A percentile compares a stretch with the other conserved stretches of the same genome.
Evolutionary conservation across 768 basidiomycete genomes (phyloP).

Genomic region (Boletus sp.): DNA sequence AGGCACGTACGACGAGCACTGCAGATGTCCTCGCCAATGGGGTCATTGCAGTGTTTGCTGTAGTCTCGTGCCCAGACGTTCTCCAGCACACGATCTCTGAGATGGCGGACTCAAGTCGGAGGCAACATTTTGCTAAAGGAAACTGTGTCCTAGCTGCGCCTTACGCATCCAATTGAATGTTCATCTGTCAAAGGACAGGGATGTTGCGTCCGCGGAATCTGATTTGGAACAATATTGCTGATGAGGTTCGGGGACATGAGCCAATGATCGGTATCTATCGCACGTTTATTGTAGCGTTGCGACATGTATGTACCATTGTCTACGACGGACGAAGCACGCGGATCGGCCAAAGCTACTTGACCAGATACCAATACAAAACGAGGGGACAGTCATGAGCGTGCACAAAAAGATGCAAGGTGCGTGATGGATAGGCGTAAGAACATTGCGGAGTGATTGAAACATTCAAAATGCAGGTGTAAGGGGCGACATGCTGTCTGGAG

Average conservation of each 20-base stretch:
- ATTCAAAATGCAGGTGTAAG: conserved; percentile 4
- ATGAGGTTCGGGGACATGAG: background rate
- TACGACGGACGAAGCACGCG: background rate
- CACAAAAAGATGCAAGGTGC: background rate
- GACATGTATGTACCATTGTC: background rate
- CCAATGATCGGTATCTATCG: background rate
- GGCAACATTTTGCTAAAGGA: too few species aligned
- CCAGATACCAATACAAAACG: conserved; percentile 15
- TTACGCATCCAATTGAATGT: too few species aligned
- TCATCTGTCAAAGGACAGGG: background rate
- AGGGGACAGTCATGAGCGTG: conserved; percentile 2
- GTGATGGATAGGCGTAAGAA: background rate
- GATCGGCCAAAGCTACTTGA: background rate
- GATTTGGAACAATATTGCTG: conserved; percentile 1
- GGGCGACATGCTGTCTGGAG: background rate
- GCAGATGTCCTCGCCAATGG: too few species aligned
- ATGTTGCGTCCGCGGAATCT: background rate
- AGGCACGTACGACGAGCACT: too few species aligned
- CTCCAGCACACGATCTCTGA: too few species aligned
- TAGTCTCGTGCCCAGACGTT: too few species aligned
- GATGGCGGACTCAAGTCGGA: too few species aligned
- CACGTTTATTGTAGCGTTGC: background rate
- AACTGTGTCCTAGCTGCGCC: too few species aligned
- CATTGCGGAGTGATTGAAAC: background rate
- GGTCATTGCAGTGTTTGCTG: conserved; percentile 7